These are phyloP conservation scores for Phytophthora brassicae DNA, from an alignment of 352 stramenopile genomes.

Conservation along the genomic window DNA sequence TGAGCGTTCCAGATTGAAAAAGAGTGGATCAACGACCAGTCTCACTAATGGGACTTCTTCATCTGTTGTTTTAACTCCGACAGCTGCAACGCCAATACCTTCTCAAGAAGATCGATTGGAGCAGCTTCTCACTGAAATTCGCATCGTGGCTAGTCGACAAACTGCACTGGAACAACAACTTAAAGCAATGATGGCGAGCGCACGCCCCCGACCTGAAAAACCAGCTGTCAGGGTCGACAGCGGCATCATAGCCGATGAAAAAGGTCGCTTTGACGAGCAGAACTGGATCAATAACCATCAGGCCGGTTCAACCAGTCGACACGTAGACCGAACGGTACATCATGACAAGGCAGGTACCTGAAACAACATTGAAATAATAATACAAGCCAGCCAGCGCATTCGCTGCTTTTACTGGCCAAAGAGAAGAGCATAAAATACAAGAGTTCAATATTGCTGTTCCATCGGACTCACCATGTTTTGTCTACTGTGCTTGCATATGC, in stretches of 20 bases:
- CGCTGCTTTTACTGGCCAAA: not conserved
- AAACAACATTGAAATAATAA: not conserved
- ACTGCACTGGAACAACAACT: constrained; percentile 30
- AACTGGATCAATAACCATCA: constrained; percentile 20
- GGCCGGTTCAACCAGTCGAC: constrained; percentile 19
- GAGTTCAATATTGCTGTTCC: constrained; percentile 4
- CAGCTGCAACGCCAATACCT: not conserved
- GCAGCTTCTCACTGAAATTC: constrained; percentile 30
- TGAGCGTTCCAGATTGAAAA: not conserved
- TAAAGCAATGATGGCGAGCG: constrained; percentile 13
- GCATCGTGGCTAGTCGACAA: constrained; percentile 29
- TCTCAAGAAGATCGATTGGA: constrained; percentile 16
- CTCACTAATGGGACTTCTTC: not conserved
- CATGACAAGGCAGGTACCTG: not conserved
- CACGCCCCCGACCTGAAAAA: not conserved
- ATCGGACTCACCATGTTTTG: constrained; percentile 7
- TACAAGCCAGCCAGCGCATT: not conserved
- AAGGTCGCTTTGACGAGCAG: constrained; percentile 41
- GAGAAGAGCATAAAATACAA: constrained; percentile 22
- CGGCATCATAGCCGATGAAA: constrained; percentile 11
- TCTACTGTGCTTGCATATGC: not conserved
- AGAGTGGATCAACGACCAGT: constrained; percentile 7
- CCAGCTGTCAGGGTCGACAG: not conserved
- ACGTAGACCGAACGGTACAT: constrained; percentile 18
- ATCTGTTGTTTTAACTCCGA: not conserved